These are phyloP conservation scores for Diplocarpon rosae DNA, from an alignment of 2,329 filamentous ascomycete genomes.

Conservation along the genomic window DNA sequence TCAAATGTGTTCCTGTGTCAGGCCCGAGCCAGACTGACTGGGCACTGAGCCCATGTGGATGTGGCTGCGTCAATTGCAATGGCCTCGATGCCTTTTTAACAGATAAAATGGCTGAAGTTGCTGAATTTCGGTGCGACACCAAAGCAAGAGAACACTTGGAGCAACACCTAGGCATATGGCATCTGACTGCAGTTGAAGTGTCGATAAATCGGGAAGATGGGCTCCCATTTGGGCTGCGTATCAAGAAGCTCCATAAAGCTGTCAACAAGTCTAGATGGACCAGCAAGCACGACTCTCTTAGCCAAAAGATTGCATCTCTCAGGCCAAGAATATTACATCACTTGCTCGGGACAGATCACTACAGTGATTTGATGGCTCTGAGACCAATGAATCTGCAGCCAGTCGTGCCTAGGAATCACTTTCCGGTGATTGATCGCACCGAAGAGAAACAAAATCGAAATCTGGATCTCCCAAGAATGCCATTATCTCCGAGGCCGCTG, in stretches of 20 bases:
- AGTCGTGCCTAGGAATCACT: too few relatives aligned
- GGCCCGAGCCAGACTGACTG: not conserved
- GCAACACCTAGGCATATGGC: too few relatives aligned
- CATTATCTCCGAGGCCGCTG: too few relatives aligned
- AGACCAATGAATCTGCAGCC: too few relatives aligned
- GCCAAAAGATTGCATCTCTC: not conserved
- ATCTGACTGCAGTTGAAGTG: too few relatives aligned
- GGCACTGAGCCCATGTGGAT: not conserved
- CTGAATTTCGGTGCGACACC: too few relatives aligned
- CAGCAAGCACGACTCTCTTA: not conserved
- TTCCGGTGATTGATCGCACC: too few relatives aligned
- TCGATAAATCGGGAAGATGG: not conserved
- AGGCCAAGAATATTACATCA: not conserved
- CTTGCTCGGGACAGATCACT: not conserved
- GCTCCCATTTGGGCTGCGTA: not conserved
- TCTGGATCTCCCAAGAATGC: too few relatives aligned
- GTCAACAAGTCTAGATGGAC: not conserved
- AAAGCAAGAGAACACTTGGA: too few relatives aligned
- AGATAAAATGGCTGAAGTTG: too few relatives aligned
- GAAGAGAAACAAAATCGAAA: too few relatives aligned
- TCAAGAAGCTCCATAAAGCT: not conserved
- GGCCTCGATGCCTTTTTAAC: not conserved
- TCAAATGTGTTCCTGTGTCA: not conserved
- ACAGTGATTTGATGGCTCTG: too few relatives aligned
- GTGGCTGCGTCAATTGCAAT: not conserved